Conservation (phyloP, 148 eudicot species). For the Fallopia convolvulus region DNA sequence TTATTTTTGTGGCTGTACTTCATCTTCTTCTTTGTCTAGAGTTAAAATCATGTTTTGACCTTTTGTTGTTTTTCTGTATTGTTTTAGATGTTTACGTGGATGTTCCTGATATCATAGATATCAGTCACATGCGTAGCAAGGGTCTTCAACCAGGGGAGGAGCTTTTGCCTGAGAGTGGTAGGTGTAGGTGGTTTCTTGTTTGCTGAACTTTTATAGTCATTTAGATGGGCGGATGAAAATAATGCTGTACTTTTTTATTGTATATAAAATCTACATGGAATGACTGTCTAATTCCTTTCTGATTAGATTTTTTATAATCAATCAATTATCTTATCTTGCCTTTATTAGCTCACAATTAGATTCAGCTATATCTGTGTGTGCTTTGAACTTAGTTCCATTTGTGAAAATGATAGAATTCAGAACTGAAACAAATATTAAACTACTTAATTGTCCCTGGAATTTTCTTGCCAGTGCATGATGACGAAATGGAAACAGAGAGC, state of each 20-base stretch:
- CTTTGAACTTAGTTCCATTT: neutral
- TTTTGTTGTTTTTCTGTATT: conserved; percentile 8
- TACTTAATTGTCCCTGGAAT: neutral
- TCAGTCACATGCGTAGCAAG: conserved; percentile 86
- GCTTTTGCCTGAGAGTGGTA: conserved; percentile 88
- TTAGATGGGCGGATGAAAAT: neutral
- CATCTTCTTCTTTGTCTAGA: neutral
- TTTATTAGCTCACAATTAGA: neutral
- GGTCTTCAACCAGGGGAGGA: conserved; percentile 96
- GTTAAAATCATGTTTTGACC: neutral
- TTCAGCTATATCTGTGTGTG: neutral
- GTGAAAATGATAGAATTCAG: neutral
- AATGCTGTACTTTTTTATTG: neutral
- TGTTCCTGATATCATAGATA: conserved; percentile 87
- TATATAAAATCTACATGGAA: neutral
- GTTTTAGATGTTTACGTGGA: conserved; percentile 86
- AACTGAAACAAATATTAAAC: neutral
- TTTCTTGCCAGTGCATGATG: conserved; percentile 30
- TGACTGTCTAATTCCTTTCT: too few relatives aligned
- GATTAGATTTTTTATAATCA: too few relatives aligned
- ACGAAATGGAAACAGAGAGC: conserved; percentile 28
- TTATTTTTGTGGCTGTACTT: neutral
- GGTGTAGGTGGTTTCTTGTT: neutral
- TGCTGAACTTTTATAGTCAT: neutral
- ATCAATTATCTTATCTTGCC: neutral